These are phyloP conservation scores for Naegleria fowleri DNA, from an alignment of 208 protist genomes.

Conservation along the genomic window DNA sequence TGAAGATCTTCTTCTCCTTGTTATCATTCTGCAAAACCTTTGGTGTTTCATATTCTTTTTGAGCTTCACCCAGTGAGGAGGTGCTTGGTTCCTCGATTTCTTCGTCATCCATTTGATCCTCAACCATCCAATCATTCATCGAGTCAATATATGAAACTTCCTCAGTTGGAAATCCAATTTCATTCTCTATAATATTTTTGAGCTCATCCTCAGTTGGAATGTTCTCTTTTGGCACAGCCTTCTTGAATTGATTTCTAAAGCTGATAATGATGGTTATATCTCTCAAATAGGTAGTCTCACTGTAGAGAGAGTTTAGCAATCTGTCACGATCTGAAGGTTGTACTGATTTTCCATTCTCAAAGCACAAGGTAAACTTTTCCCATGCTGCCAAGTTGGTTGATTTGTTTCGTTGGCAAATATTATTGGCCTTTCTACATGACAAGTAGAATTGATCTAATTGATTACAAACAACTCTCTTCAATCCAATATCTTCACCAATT, in stretches of 20 bases:
- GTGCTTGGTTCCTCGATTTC: neutral
- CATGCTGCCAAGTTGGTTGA: neutral
- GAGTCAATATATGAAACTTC: neutral
- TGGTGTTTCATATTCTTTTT: neutral
- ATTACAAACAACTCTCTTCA: neutral
- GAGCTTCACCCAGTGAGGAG: neutral
- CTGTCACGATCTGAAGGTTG: neutral
- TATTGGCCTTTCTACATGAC: neutral
- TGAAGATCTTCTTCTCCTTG: neutral
- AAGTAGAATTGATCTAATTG: neutral
- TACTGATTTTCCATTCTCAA: neutral
- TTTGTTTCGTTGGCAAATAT: neutral
- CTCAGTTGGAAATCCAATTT: neutral
- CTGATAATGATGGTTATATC: neutral
- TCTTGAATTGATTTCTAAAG: constrained; percentile 12
- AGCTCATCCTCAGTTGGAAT: neutral
- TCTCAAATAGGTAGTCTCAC: neutral
- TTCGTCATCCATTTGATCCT: neutral
- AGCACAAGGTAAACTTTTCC: neutral
- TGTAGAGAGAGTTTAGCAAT: neutral
- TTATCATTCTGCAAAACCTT: neutral
- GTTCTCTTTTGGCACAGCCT: neutral
- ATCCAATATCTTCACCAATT: neutral
- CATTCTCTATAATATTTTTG: neutral
- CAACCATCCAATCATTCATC: neutral